These are phyloP conservation scores for Pseudogymnoascus sp. DNA, from an alignment of 2,329 filamentous ascomycete species.

Conservation along the genomic window DNA sequence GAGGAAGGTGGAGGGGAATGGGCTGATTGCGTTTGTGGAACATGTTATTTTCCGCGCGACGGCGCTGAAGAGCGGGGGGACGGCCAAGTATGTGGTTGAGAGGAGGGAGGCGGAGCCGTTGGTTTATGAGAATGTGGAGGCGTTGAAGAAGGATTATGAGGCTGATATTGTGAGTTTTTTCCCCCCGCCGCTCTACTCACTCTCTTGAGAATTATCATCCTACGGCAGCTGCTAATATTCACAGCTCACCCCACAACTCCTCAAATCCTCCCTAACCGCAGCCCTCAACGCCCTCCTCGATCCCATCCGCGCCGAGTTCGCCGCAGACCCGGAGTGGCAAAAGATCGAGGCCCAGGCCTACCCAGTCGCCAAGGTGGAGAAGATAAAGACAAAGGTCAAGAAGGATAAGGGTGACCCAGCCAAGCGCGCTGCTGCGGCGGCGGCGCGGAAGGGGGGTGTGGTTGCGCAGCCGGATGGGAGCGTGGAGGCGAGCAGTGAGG, in stretches of 20 bases:
- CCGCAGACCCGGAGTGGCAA: constrained; percentile 71
- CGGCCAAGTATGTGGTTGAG: constrained; percentile 60
- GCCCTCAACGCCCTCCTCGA: constrained; percentile 66
- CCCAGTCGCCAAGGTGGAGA: constrained; percentile 57
- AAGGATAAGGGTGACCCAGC: constrained; percentile 39
- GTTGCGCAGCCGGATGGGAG: constrained; percentile 25
- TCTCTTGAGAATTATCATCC: not conserved
- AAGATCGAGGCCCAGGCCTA: constrained; percentile 71
- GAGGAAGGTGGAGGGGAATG: constrained; percentile 73
- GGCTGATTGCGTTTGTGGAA: constrained; percentile 78
- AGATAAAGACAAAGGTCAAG: constrained; percentile 63
- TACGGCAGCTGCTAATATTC: constrained; percentile 15
- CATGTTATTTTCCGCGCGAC: constrained; percentile 75
- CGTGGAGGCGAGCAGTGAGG: constrained; percentile 17
- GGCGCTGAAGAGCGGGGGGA: constrained; percentile 47
- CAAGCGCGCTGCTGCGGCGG: constrained; percentile 23
- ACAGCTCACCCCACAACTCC: constrained; percentile 71
- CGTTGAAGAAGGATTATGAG: constrained; percentile 72
- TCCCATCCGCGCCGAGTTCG: constrained; percentile 69
- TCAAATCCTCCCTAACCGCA: constrained; percentile 76
- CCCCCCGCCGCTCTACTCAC: not conserved
- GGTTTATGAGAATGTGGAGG: constrained; percentile 67
- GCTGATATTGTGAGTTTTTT: constrained; percentile 59
- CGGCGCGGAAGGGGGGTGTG: constrained; percentile 20
- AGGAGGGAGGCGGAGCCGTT: constrained; percentile 65